A percentile compares a stretch with the other conserved stretches of the same genome.
Conservation (phyloP, 2,329 filamentous ascomycete genomes). For the Phaeosphaeria sp. region DNA sequence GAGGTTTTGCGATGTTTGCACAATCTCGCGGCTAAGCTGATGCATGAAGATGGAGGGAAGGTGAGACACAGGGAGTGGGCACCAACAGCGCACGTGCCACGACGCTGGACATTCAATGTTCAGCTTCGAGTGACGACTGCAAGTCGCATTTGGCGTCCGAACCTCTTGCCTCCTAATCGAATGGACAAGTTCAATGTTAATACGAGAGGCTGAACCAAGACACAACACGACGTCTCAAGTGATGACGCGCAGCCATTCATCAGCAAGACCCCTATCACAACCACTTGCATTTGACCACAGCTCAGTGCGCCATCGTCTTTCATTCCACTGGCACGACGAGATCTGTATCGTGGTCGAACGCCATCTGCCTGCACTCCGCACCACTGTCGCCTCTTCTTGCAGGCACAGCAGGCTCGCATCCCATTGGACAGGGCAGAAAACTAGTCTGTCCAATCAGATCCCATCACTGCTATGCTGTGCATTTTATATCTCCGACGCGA, state of each 20-base stretch:
- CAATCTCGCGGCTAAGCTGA: neutral
- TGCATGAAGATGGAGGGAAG: neutral
- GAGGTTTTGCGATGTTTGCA: neutral
- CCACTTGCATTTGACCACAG: neutral
- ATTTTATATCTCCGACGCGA: constrained; percentile 9
- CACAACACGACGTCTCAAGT: neutral
- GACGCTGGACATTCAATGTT: neutral
- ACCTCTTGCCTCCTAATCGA: too few relatives aligned
- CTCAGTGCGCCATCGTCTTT: neutral
- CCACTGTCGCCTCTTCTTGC: constrained; percentile 3
- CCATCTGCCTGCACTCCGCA: neutral
- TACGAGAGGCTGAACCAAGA: neutral
- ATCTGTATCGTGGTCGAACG: neutral
- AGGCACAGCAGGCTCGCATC: constrained; percentile 1
- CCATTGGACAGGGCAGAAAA: constrained; percentile 9
- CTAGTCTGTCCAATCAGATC: constrained; percentile 8
- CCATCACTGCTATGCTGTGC: constrained; percentile 1
- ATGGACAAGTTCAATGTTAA: neutral
- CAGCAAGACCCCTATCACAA: neutral
- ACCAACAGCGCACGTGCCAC: neutral
- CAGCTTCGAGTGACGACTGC: neutral
- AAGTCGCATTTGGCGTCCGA: neutral
- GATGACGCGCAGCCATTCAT: neutral
- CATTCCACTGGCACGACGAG: neutral
- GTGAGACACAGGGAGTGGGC: neutral